Percentiles rank a stretch among this genome's conserved stretches.
phyloP scores from a whole-genome alignment of 495 filamentous ascomycete species.

The Talaromyces adpressus region DNA sequence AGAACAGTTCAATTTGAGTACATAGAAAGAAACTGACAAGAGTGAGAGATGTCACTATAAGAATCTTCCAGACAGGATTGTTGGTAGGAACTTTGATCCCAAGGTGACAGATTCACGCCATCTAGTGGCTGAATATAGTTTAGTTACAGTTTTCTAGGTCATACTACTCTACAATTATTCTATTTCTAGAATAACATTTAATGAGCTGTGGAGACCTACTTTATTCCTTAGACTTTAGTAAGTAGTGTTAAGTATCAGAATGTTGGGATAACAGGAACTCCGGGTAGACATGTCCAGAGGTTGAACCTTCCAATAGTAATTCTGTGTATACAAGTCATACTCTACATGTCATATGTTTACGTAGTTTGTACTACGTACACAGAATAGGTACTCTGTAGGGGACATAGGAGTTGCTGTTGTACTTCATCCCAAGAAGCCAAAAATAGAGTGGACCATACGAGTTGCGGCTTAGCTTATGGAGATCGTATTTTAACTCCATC shows the following conservation, averaged over 20 bases:
- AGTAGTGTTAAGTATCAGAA: neutral
- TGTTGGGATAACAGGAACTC: neutral
- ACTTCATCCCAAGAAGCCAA: neutral
- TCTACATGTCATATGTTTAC: neutral
- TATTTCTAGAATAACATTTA: neutral
- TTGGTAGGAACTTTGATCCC: neutral
- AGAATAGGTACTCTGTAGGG: neutral
- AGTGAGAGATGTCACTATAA: neutral
- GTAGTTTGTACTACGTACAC: neutral
- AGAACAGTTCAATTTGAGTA: neutral
- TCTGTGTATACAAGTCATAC: neutral
- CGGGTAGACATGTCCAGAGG: neutral
- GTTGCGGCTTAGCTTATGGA: neutral
- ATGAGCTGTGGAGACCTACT: neutral
- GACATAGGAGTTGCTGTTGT: neutral
- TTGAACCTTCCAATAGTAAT: neutral
- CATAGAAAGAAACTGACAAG: neutral
- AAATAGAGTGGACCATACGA: conserved; percentile 1
- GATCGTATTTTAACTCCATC: neutral
- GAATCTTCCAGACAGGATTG: neutral
- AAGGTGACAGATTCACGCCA: neutral
- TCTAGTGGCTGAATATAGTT: neutral
- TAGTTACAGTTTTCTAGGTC: neutral
- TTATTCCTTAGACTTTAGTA: neutral
- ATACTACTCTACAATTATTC: neutral